Conservation (phyloP, 75 land plant species). For the Gnetum montanum region DNA sequence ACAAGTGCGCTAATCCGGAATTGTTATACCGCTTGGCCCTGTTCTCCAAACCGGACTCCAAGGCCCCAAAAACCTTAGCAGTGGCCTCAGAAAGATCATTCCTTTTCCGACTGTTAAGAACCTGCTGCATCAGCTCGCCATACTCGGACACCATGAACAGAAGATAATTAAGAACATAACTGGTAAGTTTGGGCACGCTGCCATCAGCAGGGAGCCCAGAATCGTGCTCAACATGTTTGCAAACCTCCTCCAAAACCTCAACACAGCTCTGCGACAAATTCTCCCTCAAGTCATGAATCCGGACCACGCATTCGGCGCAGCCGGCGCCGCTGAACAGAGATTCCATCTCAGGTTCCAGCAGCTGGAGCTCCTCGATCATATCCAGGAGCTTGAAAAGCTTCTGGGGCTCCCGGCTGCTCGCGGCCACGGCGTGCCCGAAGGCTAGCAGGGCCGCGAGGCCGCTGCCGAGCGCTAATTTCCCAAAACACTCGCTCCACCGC, state of each 20-base stretch:
- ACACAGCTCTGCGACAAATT: constrained; percentile 1
- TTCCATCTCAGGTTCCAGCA: background rate
- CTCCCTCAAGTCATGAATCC: background rate
- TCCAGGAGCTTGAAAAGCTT: constrained; percentile 15
- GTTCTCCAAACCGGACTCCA: constrained; percentile 7
- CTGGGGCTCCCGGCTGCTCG: constrained; percentile 7
- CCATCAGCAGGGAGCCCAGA: constrained; percentile 9
- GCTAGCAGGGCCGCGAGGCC: constrained; percentile 3
- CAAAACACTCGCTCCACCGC: constrained; percentile 1
- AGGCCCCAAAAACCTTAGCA: constrained; percentile 6
- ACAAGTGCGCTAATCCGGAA: constrained; percentile 21
- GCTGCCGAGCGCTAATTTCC: background rate
- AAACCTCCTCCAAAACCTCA: constrained; percentile 9
- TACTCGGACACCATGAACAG: constrained; percentile 10
- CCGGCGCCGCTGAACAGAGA: constrained; percentile 6
- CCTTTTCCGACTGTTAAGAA: background rate
- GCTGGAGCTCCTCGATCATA: constrained; percentile 7
- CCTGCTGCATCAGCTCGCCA: constrained; percentile 1
- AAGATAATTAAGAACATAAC: constrained; percentile 27
- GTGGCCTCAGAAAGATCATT: constrained; percentile 5
- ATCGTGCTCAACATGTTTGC: constrained; percentile 1
- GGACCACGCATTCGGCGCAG: background rate
- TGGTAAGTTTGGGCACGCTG: constrained; percentile 9
- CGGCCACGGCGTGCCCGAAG: constrained; percentile 11
- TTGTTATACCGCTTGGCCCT: constrained; percentile 15